Evolutionary conservation across 2,329 filamentous ascomycete genomes (phyloP).

Genomic region (Microdochium bolleyi): DNA sequence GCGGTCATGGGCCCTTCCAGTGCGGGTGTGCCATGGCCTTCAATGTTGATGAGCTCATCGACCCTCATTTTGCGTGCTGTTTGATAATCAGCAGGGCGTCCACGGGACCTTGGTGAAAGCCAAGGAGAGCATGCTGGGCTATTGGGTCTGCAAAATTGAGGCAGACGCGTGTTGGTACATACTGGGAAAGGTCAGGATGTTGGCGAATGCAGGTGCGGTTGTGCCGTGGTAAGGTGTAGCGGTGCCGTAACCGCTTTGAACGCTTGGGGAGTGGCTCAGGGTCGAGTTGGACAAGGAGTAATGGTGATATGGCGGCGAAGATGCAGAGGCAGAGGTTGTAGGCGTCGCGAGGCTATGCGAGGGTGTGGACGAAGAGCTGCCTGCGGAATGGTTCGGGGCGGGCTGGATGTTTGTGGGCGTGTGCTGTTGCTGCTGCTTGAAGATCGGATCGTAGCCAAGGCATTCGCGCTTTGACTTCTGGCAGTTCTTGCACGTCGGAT

Average conservation of each 20-base stretch:
- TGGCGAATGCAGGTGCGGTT: background rate
- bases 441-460: slow-evolving; percentile 79
- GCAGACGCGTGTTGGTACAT: background rate
- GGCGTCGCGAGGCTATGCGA: slow-evolving; percentile 2
- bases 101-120: background rate
- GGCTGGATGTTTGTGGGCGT: slow-evolving; percentile 67
- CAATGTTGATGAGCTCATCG: slow-evolving; percentile 59
- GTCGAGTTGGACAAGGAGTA: slow-evolving; percentile 3
- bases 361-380: slow-evolving; percentile 9
- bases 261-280: background rate
- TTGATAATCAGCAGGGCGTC: background rate
- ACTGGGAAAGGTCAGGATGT: background rate
- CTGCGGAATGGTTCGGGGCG: slow-evolving; percentile 42
- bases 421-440: slow-evolving; percentile 54
- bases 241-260: background rate
- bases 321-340: slow-evolving; percentile 2
- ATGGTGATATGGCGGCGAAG: background rate
- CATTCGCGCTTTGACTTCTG: slow-evolving; percentile 85
- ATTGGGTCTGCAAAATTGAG: background rate
- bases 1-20: slow-evolving; percentile 43
- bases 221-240: background rate
- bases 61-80: slow-evolving; percentile 51
- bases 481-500: slow-evolving; percentile 86
- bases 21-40: slow-evolving; percentile 51
- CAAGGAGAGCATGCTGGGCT: background rate